Evolutionary conservation across 2,329 filamentous ascomycete genomes (phyloP).

Genomic region (Neofusicoccum laricinum): DNA sequence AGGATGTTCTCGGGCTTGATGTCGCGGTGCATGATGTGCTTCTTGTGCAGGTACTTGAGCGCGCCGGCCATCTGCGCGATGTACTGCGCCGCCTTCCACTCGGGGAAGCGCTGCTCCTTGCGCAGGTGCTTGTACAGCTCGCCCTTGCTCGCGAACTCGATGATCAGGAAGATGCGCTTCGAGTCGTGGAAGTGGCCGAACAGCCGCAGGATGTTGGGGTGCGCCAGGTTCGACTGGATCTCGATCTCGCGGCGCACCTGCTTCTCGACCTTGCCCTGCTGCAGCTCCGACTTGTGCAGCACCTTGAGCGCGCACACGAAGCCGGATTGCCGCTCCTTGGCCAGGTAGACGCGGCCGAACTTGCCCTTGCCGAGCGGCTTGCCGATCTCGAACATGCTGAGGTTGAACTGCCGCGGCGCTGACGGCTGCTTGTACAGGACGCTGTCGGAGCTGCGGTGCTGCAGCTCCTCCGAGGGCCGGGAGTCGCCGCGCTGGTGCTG

Average conservation of each 20-base stretch:
- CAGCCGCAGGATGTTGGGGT: conserved; percentile 79
- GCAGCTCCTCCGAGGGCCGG: conserved; percentile 34
- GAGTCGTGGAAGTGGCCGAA: conserved; percentile 88
- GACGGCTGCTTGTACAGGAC: conserved; percentile 40
- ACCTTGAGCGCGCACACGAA: conserved; percentile 88
- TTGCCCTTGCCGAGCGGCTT: conserved; percentile 84
- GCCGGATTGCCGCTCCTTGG: conserved; percentile 71
- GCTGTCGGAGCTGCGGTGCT: conserved; percentile 38
- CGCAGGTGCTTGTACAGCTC: conserved; percentile 86
- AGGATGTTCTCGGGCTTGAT: conserved; percentile 99
- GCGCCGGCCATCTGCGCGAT: conserved; percentile 89
- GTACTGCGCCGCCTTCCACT: conserved; percentile 84
- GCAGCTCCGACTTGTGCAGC: conserved; percentile 78
- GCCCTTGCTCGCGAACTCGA: conserved; percentile 82
- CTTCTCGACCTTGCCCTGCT: conserved; percentile 79
- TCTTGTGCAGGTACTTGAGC: conserved; percentile 86
- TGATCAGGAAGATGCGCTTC: conserved; percentile 82
- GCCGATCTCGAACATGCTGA: conserved; percentile 93
- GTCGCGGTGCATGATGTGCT: conserved; percentile 95
- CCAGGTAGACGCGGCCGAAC: conserved; percentile 82
- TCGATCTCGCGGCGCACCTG: conserved; percentile 86
- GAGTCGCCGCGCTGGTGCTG: conserved; percentile 42
- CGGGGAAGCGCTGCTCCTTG: conserved; percentile 74
- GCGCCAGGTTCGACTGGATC: conserved; percentile 82
- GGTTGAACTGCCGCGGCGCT: conserved; percentile 63